Evolutionary conservation across 2,329 filamentous ascomycete species (phyloP).

Genomic region (Drechslera avenae): DNA sequence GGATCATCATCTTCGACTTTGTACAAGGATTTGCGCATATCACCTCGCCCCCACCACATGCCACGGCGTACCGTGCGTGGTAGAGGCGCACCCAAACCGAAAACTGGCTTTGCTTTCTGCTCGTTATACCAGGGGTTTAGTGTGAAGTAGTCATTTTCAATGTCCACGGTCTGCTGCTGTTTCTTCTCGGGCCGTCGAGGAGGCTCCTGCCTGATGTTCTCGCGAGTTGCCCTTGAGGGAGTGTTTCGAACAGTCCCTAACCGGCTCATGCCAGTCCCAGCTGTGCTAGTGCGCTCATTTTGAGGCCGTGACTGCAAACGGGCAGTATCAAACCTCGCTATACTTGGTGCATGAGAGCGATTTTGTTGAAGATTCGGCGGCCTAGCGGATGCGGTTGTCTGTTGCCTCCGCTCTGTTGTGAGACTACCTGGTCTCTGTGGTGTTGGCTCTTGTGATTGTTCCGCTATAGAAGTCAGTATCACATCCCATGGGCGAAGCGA

Average conservation of each 20-base stretch:
- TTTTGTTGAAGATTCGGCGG: slow-evolving; percentile 17
- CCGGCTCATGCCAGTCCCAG: slow-evolving; percentile 13
- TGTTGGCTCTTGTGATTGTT: background rate
- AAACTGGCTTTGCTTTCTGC: slow-evolving; percentile 58
- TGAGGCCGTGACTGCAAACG: slow-evolving; percentile 11
- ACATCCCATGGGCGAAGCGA: background rate
- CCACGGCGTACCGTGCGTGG: slow-evolving; percentile 60
- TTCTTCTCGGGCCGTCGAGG: slow-evolving; percentile 33
- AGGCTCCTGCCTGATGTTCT: slow-evolving; percentile 15
- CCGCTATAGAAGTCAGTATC: slow-evolving; percentile 3
- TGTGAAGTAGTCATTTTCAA: slow-evolving; percentile 60
- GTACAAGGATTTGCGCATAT: slow-evolving; percentile 48
- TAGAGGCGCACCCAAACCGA: slow-evolving; percentile 60
- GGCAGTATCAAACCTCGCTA: slow-evolving; percentile 23
- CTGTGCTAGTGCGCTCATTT: slow-evolving; percentile 12
- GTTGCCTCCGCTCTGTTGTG: slow-evolving; percentile 9
- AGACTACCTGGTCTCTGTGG: slow-evolving; percentile 5
- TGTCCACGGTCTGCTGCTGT: slow-evolving; percentile 35
- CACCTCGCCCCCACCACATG: slow-evolving; percentile 55
- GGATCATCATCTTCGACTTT: slow-evolving; percentile 20
- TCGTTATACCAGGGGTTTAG: slow-evolving; percentile 62
- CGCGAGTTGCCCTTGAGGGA: slow-evolving; percentile 17
- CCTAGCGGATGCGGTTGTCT: slow-evolving; percentile 11
- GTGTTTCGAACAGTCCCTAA: slow-evolving; percentile 20
- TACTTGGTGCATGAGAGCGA: slow-evolving; percentile 19